phyloP scores from a whole-genome alignment of 331 rosid species.

The Acacia pycnantha region DNA sequence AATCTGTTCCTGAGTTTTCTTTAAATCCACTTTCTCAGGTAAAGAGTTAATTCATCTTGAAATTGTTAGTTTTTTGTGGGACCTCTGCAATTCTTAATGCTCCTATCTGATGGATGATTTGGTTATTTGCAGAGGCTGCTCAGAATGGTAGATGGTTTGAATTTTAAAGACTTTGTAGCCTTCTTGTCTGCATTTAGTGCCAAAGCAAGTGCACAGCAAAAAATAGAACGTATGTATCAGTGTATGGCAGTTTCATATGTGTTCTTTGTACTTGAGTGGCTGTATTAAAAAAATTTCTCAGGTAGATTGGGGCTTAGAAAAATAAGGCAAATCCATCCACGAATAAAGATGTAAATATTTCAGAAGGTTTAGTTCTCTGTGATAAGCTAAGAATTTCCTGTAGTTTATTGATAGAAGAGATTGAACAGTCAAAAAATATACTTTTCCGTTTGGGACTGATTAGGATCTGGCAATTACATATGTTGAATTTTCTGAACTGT shows the following conservation, averaged over 20 bases:
- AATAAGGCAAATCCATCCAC: not conserved
- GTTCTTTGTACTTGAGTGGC: not conserved
- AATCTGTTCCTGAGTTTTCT: constrained; percentile 91
- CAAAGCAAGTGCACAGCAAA: constrained; percentile 63
- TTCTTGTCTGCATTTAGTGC: constrained; percentile 93
- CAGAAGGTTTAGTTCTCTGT: not conserved
- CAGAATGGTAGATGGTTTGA: constrained; percentile 88
- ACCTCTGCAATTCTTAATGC: not conserved
- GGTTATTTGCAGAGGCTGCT: constrained; percentile 69
- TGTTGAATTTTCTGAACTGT: not conserved
- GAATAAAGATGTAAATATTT: not conserved
- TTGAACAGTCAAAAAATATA: not conserved
- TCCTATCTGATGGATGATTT: constrained; percentile 14
- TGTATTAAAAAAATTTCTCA: not conserved
- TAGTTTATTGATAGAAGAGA: not conserved
- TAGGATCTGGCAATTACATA: not conserved
- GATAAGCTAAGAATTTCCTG: not conserved
- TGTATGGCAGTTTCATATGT: not conserved
- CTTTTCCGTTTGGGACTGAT: not conserved
- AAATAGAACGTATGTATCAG: constrained; percentile 64
- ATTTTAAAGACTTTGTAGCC: constrained; percentile 89
- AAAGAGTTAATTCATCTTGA: not conserved
- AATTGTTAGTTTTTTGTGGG: constrained; percentile 1
- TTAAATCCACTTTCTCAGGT: constrained; percentile 98
- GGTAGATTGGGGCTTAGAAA: not conserved